Conservation (phyloP, 306 rosid species). For the Quercus wislizeni region DNA sequence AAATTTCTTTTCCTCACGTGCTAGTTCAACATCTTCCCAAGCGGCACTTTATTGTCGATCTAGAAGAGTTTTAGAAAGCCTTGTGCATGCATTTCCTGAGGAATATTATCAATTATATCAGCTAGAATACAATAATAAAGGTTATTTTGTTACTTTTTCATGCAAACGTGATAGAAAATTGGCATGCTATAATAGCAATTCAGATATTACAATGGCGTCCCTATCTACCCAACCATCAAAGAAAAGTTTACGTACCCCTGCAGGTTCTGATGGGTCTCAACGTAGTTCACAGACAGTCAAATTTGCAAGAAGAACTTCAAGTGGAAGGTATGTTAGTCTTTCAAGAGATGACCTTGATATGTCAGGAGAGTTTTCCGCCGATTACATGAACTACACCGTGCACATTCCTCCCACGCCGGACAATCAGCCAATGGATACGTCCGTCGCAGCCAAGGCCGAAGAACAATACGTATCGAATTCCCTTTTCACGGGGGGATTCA, state of each 20-base stretch:
- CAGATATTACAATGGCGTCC: constrained; percentile 44
- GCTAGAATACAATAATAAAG: background rate
- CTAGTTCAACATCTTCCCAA: background rate
- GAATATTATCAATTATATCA: background rate
- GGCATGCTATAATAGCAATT: background rate
- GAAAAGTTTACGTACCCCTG: constrained; percentile 45
- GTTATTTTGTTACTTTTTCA: background rate
- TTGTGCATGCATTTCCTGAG: background rate
- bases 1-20: background rate
- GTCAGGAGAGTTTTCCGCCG: constrained; percentile 67
- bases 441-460: constrained; percentile 78
- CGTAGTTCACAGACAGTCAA: constrained; percentile 56
- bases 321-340: constrained; percentile 73
- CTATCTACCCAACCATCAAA: constrained; percentile 50
- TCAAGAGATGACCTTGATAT: constrained; percentile 88
- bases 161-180: background rate
- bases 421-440: constrained; percentile 75
- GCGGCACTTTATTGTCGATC: background rate
- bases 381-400: constrained; percentile 84
- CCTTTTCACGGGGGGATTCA: constrained; percentile 83
- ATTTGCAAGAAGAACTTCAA: constrained; percentile 81
- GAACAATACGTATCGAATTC: constrained; percentile 90
- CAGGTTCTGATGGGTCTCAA: constrained; percentile 43
- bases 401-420: constrained; percentile 91
- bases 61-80: background rate